phyloP scores from a whole-genome alignment of 176 grass and related monocot genomes.

The Carex scoparia region DNA sequence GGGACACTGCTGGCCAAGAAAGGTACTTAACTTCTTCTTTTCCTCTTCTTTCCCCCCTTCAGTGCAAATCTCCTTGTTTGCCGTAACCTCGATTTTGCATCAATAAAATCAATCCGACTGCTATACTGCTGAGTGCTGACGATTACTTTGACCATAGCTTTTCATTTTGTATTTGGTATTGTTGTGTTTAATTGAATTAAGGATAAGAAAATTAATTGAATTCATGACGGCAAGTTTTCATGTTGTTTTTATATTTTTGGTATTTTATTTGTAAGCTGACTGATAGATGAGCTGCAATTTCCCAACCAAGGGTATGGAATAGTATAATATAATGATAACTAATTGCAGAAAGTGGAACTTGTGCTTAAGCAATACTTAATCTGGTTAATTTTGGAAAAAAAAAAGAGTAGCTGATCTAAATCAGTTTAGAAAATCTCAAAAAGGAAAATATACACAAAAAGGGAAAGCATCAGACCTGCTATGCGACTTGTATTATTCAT shows the following conservation, averaged over 20 bases:
- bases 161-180: neutral
- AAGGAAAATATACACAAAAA: neutral
- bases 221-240: neutral
- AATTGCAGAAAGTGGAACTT: neutral
- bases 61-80: no score
- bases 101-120: neutral
- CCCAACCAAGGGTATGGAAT: neutral
- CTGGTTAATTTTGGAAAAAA: slow-evolving; percentile 1
- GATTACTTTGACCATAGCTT: neutral
- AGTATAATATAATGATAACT: neutral
- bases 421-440: neutral
- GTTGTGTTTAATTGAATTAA: neutral
- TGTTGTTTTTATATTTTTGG: neutral
- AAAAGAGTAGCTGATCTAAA: neutral
- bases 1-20: slow-evolving; percentile 28
- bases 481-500: neutral
- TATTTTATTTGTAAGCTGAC: neutral
- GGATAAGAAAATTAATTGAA: neutral
- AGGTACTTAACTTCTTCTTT: neutral
- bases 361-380: neutral
- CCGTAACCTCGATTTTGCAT: neutral
- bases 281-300: neutral
- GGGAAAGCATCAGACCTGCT: neutral
- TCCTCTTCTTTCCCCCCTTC: no score
- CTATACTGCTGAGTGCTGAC: neutral